Percentiles rank a stretch among this genome's conserved stretches.
Evolutionary conservation across 108 stramenopile species (phyloP).

Genomic region (Pseudonitzschia multistriata): DNA sequence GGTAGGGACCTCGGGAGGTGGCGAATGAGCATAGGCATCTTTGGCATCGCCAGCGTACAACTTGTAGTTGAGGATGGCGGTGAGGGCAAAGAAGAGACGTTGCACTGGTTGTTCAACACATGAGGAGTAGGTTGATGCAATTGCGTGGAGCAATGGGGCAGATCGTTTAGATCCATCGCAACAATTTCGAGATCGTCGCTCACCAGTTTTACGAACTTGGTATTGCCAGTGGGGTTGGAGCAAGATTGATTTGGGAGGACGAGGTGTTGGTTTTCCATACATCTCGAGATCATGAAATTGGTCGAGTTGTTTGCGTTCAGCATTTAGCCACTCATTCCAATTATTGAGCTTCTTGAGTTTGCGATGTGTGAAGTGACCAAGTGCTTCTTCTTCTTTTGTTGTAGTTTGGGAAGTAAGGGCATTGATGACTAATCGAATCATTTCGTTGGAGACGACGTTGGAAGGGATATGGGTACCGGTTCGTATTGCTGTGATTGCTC

Average conservation of each 20-base stretch:
- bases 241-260: constrained; percentile 7
- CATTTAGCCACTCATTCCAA: constrained; percentile 33
- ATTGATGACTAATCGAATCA: constrained; percentile 2
- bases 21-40: constrained; percentile 39
- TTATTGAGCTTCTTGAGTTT: constrained; percentile 15
- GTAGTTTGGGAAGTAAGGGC: constrained; percentile 13
- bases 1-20: constrained; percentile 23
- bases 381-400: constrained; percentile 24
- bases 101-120: too few relatives aligned
- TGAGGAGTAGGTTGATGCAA: too few relatives aligned
- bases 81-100: too few relatives aligned
- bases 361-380: constrained; percentile 32
- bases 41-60: constrained; percentile 37
- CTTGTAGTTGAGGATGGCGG: constrained; percentile 3
- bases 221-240: constrained; percentile 19
- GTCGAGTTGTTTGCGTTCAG: constrained; percentile 32
- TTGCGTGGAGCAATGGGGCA: constrained; percentile 22
- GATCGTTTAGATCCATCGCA: constrained; percentile 33
- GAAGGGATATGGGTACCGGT: too few relatives aligned
- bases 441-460: neutral
- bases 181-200: constrained; percentile 21
- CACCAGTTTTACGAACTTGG: constrained; percentile 10
- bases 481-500: too few relatives aligned
- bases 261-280: constrained; percentile 15
- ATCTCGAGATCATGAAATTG: constrained; percentile 14